A percentile compares a stretch with the other conserved stretches of the same genome.
phyloP scores from a whole-genome alignment of 75 land plant species.

The Picea sitchensis region DNA sequence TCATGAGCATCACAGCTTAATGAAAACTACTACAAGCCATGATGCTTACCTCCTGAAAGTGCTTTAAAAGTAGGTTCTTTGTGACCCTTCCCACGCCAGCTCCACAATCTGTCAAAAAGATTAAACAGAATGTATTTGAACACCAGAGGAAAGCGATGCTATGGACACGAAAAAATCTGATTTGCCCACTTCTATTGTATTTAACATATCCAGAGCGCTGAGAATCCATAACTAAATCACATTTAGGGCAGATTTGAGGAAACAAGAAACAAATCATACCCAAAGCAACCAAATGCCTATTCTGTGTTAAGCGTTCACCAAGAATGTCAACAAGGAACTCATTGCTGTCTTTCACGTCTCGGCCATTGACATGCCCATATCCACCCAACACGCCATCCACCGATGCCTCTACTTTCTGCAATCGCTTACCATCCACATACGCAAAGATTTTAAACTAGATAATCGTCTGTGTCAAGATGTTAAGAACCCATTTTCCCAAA shows the following conservation, averaged over 20 bases:
- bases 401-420: conserved; percentile 89
- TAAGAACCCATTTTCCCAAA: no score
- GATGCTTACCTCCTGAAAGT: conserved; percentile 75
- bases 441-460: no score
- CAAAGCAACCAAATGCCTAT: conserved; percentile 60
- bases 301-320: neutral
- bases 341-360: conserved; percentile 77
- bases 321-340: conserved; percentile 57
- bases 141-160: no score
- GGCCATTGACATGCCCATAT: conserved; percentile 77
- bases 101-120: conserved; percentile 72
- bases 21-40: no score
- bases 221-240: neutral
- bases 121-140: neutral
- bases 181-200: no score
- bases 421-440: no score
- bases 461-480: no score
- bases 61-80: conserved; percentile 65
- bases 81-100: conserved; percentile 93
- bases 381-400: conserved; percentile 98
- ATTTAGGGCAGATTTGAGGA: neutral
- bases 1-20: no score
- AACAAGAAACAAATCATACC: conserved; percentile 20
- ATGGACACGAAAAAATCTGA: no score
- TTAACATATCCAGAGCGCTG: no score